Evolutionary conservation across 2,329 filamentous ascomycete genomes (phyloP).

Genomic region (Pestalotiopsis sp.): DNA sequence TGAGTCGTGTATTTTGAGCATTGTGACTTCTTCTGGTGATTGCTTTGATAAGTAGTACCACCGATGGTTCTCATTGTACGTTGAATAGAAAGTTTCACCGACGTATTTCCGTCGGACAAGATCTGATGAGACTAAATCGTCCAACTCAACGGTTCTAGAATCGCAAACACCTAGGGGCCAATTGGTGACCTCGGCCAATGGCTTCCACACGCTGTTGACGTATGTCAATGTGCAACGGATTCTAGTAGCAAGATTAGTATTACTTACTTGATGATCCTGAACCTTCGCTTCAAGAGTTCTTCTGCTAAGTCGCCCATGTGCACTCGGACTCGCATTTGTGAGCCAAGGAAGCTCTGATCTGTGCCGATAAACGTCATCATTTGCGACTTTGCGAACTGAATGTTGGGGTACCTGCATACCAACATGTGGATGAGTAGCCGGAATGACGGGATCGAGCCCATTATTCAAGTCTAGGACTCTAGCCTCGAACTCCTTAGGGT

Average conservation of each 20-base stretch:
- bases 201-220: neutral
- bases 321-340: neutral
- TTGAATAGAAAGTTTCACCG: neutral
- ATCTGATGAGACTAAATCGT: neutral
- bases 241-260: no score
- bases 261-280: neutral
- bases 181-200: neutral
- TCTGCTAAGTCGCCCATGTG: neutral
- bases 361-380: neutral
- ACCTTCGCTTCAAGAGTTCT: neutral
- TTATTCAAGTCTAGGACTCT: neutral
- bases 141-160: neutral
- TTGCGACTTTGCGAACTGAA: no score
- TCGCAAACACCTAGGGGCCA: neutral
- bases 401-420: no score
- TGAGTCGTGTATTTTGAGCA: neutral
- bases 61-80: neutral
- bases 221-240: neutral
- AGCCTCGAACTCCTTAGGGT: neutral
- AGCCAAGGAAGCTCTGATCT: neutral
- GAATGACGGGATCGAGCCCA: neutral
- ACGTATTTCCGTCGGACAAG: neutral
- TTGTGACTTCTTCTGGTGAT: neutral
- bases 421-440: neutral
- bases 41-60: neutral